Evolutionary conservation across 495 filamentous ascomycete genomes (phyloP), one percentile per base, ranked within the genome.

Genomic region (Letharia lupina): DNA sequence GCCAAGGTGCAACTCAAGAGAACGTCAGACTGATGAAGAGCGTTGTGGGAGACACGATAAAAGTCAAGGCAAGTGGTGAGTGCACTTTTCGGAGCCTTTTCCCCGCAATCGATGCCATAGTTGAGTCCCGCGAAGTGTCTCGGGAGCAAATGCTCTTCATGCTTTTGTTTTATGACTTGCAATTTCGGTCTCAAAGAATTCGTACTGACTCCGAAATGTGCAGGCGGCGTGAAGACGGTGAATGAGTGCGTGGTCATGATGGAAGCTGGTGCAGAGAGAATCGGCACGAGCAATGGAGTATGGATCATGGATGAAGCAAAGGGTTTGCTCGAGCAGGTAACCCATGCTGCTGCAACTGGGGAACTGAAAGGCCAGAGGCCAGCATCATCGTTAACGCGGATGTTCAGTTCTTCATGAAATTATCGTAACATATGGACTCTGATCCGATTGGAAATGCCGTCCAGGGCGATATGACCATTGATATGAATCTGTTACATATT

Each of bases 41-140:
- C 39, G 76, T 78, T 11, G 73, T 80, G 0, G 78, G 75, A 28
- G 69, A 69, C 35, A 74, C 70, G n/a, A 76, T 83, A 71, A 77
- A 77, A 67, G 84, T 90, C 28, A 90, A 90, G 73, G 87, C 87
- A 18, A 86, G 83, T 67, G 87, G 84, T 4, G 23, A 28, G 23
- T 28, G 23, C 23, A 28, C 23, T 28, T 28, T 28, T 28, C 23
- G 23, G 23, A 28, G 23, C 23, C 23, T 28, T 28, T 28, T 28
- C 23, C 23, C 23, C 23, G 1, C 23, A 28, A 1, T 28, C 23
- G 23, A 28, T 28, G 23, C 23, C 23, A 28, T 28, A 28, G 23
- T 28, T 28, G 23, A 28, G 23, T 28, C 23, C 23, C 23, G 23
- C 23, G 23, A 28, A 28, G 23, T 28, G 23, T 28, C 23, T 28